Base-by-base conservation (phyloP, 768 basidiomycete genomes). In the Mycena epipterygia region DNA sequence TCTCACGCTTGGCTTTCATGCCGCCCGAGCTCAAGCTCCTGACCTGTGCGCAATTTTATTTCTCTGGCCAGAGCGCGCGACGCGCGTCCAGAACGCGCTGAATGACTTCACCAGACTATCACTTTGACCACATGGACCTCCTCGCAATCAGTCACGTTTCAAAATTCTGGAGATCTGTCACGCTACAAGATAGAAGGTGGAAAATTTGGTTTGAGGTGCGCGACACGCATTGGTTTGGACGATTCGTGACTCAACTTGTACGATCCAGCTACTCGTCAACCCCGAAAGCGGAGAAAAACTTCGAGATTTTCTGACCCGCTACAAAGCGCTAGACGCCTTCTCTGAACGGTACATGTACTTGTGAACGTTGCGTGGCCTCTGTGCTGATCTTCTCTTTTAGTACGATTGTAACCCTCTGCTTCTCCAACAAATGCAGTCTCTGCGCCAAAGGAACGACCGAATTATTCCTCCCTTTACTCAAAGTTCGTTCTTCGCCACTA, bases 321-420 rank as follows among this genome's bases (percentile, higher is more conserved):
- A 48, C 23, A 23, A 57, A 6, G 55, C 29, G 42, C 19, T 32
- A 19, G 21, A 56, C n/a, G 5, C 17, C 1, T 57, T 65, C 17
- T 11, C 64, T 27, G 42, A 33, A 42, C 64, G 64, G 64, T 39
- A 13, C 30, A 33, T 25, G 21, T 14, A 3, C 11, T 2, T 11
- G 33, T 25, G 8, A 23, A 33, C n/a, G 1, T 5, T 30, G 21
- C n/a, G 3, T 12, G 17, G 1, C 21, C 13, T 32, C 1, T 37
- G 33, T 14, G 21, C 32, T 33, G 5, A 55, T 27, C 9, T 55
- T 11, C 14, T 8, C 14, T 9, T 27, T 12, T 29, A 65, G 64
- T 44, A 46, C 64, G 23, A 35, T 65, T 19, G 55, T 65, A 7
- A 65, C 44, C 33, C 64, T 65, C 19, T 65, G 64, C 44, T 56